A percentile compares a stretch with the other conserved stretches of the same genome.
Evolutionary conservation across 2,329 filamentous ascomycete species (phyloP).

Genomic region (Chrysoporthe puriensis): DNA sequence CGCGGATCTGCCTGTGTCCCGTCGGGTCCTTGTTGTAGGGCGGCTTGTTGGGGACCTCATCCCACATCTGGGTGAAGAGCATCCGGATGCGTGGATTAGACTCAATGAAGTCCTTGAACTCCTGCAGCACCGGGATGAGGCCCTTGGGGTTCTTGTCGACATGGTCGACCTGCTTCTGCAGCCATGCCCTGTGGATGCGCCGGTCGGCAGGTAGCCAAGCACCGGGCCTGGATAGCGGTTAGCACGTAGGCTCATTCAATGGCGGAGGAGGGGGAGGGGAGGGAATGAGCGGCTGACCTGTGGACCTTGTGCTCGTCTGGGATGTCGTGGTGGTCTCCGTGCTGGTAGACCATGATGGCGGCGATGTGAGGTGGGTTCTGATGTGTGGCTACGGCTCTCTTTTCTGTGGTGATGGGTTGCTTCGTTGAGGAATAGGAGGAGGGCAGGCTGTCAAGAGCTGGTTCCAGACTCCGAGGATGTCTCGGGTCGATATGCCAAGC

Average conservation of each 20-base stretch:
- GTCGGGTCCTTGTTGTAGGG: constrained; percentile 66
- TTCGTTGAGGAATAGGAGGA: background rate
- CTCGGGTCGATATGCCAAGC: background rate
- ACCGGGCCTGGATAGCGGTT: constrained; percentile 46
- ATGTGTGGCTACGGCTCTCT: no score
- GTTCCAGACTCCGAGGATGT: background rate
- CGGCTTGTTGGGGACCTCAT: constrained; percentile 63
- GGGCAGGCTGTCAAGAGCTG: background rate
- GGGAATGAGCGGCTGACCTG: constrained; percentile 43
- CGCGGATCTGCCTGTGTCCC: constrained; percentile 63
- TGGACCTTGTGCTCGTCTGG: constrained; percentile 50
- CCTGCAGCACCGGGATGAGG: constrained; percentile 62
- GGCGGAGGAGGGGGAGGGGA: background rate
- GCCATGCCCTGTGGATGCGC: constrained; percentile 64
- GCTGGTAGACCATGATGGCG: constrained; percentile 52
- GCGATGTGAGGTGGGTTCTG: background rate
- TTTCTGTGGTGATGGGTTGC: no score
- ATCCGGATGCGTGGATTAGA: constrained; percentile 65
- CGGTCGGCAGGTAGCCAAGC: constrained; percentile 68
- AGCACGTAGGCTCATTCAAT: background rate
- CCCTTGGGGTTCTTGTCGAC: constrained; percentile 55
- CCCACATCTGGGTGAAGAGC: constrained; percentile 70
- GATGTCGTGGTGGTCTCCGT: constrained; percentile 56
- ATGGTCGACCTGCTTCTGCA: constrained; percentile 58
- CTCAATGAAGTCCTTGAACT: constrained; percentile 71